These are phyloP conservation scores for Lepidium aucheri DNA, from an alignment of 345 rosid genomes.

Conservation along the genomic window DNA sequence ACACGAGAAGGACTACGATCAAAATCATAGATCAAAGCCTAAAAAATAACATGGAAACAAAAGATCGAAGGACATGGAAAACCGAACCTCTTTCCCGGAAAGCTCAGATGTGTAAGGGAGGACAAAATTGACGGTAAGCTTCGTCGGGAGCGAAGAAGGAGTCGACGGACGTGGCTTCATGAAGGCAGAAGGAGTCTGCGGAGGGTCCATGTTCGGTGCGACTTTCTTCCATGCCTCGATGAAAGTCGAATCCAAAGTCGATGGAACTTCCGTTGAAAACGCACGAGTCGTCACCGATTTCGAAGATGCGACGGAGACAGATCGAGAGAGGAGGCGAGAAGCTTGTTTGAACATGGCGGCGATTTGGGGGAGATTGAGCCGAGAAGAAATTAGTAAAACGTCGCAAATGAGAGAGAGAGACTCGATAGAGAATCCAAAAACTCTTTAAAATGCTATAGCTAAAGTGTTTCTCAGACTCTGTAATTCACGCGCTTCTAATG, in stretches of 20 bases:
- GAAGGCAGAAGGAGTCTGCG: constrained; percentile 63
- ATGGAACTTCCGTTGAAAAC: constrained; percentile 47
- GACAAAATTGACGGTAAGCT: constrained; percentile 80
- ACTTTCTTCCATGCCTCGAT: constrained; percentile 63
- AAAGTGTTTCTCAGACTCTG: constrained; percentile 7
- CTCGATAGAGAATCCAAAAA: not conserved
- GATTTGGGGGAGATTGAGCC: not conserved
- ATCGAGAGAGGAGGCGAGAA: constrained; percentile 41
- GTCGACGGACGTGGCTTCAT: constrained; percentile 60
- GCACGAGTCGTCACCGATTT: constrained; percentile 31
- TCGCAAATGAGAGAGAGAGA: constrained; percentile 12
- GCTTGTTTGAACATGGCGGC: constrained; percentile 44
- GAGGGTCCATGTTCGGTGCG: constrained; percentile 68
- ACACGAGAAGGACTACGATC: not conserved
- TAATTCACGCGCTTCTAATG: not conserved
- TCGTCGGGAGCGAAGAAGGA: constrained; percentile 59
- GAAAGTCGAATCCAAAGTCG: constrained; percentile 45
- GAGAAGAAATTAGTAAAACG: not conserved
- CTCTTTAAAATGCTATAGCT: constrained; percentile 2
- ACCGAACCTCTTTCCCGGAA: constrained; percentile 47
- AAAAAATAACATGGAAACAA: not conserved
- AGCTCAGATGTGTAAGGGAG: constrained; percentile 64
- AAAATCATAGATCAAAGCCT: constrained; percentile 6
- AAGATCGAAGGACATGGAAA: not conserved
- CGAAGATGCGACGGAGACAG: constrained; percentile 24